Base-by-base conservation (phyloP, 192 early-diverging fungal species). In the Umbelopsis sp. region DNA sequence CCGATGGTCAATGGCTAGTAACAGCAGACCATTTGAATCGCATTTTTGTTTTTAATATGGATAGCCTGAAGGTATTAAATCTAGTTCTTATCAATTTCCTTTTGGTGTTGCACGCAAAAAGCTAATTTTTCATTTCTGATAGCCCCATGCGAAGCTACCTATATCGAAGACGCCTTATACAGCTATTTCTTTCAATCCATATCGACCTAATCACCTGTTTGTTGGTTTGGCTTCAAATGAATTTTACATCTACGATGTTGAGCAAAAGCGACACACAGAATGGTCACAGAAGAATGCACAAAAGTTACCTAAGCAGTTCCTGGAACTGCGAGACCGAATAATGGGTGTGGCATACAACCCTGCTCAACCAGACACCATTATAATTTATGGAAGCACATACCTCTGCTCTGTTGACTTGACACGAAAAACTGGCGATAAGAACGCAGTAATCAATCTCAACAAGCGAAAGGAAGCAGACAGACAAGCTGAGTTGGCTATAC, bases 281-380 rank as follows among this genome's bases (percentile, higher is more conserved):
- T 98, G 97, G 97, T 95, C 94, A 16, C 78, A 84, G 51, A 79
- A 85, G 68, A 84, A 93, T 72, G 87, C 89, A 33, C 72, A 90
- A 41, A 68, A 74, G 4, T 83, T 96, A 27, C 94, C 94, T n/a
- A 69, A 61, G 25, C 79, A 86, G 48, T 90, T 94, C 71, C 61
- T 86, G 46, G 64, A 77, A 21, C 77, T 90, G 70, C 82, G 83
- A 68, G 92, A 95, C 77, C 85, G 87, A 64, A 87, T 94, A 15
- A 81, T 86, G 10, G 95, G 94, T 12, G 79, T 94, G 3, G 80
- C 81, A n/a, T 89, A 88, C 49, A 91, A 91, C 73, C 86, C 89
- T 21, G 82, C 81, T 0, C 82, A 83, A 65, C 88, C 85, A 44
- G 77, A 82, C 51, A 87, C 84, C 35, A 73, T 96, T 25, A 82